Conservation (phyloP, 2,329 filamentous ascomycete species). For the Erysiphe neolycopersici region DNA sequence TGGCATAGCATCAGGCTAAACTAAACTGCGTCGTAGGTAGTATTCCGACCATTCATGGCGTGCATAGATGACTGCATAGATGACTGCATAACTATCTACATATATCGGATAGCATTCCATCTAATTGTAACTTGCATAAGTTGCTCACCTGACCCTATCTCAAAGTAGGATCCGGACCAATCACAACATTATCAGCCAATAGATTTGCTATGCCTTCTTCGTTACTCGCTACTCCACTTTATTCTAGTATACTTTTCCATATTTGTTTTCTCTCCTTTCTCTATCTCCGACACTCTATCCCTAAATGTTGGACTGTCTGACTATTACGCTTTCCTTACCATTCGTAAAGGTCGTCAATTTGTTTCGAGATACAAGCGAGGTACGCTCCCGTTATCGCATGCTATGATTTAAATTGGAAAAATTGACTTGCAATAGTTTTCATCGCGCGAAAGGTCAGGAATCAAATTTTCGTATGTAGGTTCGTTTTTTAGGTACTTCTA, state of each 20-base stretch:
- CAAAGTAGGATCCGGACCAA: too few relatives aligned
- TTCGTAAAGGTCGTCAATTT: not conserved
- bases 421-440: not conserved
- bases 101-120: too few relatives aligned
- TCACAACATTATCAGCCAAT: not conserved
- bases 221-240: not conserved
- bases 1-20: too few relatives aligned
- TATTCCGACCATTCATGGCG: too few relatives aligned
- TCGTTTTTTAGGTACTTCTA: not conserved
- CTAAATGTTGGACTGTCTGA: not conserved
- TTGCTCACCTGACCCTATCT: too few relatives aligned
- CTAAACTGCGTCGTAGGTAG: too few relatives aligned
- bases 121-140: too few relatives aligned
- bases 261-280: not conserved
- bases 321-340: not conserved
- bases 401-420: not conserved
- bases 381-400: not conserved
- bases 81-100: too few relatives aligned
- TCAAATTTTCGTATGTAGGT: not conserved
- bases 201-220: not conserved
- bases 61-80: too few relatives aligned
- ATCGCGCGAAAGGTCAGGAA: not conserved
- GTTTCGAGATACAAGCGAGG: not conserved
- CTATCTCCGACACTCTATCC: not conserved
- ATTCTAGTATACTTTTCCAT: not conserved